phyloP scores from a whole-genome alignment of 2,329 filamentous ascomycete genomes.

The Thermothelomyces thermophilus region DNA sequence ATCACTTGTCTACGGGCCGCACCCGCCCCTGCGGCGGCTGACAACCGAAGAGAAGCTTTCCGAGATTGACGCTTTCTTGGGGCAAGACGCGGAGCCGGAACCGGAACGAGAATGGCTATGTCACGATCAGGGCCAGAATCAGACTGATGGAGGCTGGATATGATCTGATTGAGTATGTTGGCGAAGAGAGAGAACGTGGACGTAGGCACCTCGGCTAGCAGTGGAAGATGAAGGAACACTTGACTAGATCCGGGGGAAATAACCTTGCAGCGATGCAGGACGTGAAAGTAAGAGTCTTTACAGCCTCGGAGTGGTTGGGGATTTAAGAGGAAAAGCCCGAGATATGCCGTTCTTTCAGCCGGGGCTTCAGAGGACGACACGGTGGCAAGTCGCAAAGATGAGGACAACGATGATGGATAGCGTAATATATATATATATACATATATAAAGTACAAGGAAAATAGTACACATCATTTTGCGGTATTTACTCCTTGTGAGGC shows the following conservation, averaged over 20 bases:
- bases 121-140: not conserved
- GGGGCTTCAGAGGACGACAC: not conserved
- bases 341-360: not conserved
- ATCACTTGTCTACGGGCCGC: not conserved
- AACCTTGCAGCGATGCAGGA: too few relatives aligned
- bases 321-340: too few relatives aligned
- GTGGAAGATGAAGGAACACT: too few relatives aligned
- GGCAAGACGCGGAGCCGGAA: not conserved
- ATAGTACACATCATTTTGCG: not conserved
- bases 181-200: not conserved
- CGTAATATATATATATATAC: not conserved
- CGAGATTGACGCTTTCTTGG: conserved; percentile 18
- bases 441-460: not conserved
- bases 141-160: not conserved
- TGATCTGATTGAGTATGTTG: not conserved
- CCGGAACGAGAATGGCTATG: not conserved
- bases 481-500: too few relatives aligned
- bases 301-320: too few relatives aligned
- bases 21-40: conserved; percentile 2
- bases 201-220: not conserved
- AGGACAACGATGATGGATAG: not conserved
- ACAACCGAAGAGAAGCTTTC: conserved; percentile 19
- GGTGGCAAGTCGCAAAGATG: too few relatives aligned
- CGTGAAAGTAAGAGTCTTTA: too few relatives aligned
- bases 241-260: too few relatives aligned